Evolutionary conservation across 2,329 filamentous ascomycete genomes (phyloP).

Genomic region (Talaromyces sp.): DNA sequence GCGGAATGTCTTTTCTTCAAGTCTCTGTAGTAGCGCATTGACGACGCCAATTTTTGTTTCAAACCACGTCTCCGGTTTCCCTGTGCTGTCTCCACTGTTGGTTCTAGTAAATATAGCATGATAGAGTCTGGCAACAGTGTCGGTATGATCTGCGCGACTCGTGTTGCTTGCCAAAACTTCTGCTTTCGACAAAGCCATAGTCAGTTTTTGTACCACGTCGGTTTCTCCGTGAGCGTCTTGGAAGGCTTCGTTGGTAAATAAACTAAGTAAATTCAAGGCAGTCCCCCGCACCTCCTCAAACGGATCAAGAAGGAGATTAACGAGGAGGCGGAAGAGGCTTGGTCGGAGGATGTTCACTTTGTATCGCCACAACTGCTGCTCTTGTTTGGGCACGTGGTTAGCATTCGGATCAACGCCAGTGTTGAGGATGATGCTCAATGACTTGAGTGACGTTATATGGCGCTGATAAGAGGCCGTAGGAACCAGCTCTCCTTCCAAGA

Average conservation of each 20-base stretch:
- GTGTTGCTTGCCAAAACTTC: slow-evolving; percentile 48
- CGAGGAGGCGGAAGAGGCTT: slow-evolving; percentile 49
- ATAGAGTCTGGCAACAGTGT: slow-evolving; percentile 76
- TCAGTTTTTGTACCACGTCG: slow-evolving; percentile 20
- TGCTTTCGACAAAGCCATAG: slow-evolving; percentile 27
- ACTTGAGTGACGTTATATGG: slow-evolving; percentile 74
- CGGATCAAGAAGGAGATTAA: slow-evolving; percentile 79
- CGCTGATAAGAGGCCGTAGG: slow-evolving; percentile 85
- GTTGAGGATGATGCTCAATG: slow-evolving; percentile 61
- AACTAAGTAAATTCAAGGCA: slow-evolving; percentile 41
- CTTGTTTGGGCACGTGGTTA: slow-evolving; percentile 33
- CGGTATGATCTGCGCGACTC: slow-evolving; percentile 83
- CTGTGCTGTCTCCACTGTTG: slow-evolving; percentile 16
- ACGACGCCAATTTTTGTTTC: slow-evolving; percentile 47
- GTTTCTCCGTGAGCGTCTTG: slow-evolving; percentile 17
- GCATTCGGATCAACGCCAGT: slow-evolving; percentile 58
- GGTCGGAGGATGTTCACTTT: slow-evolving; percentile 38
- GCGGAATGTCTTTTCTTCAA: slow-evolving; percentile 61
- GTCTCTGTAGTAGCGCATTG: slow-evolving; percentile 50
- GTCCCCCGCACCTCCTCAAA: slow-evolving; percentile 81
- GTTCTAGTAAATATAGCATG: slow-evolving; percentile 62
- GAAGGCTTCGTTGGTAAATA: slow-evolving; percentile 29
- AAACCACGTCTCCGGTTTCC: slow-evolving; percentile 27
- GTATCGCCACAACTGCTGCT: slow-evolving; percentile 47
- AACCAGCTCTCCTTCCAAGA: slow-evolving; percentile 67